Evolutionary conservation across 192 early-diverging fungal species (phyloP), one percentile per base, ranked within the genome.

Genomic region (Backusella tarrabulga): DNA sequence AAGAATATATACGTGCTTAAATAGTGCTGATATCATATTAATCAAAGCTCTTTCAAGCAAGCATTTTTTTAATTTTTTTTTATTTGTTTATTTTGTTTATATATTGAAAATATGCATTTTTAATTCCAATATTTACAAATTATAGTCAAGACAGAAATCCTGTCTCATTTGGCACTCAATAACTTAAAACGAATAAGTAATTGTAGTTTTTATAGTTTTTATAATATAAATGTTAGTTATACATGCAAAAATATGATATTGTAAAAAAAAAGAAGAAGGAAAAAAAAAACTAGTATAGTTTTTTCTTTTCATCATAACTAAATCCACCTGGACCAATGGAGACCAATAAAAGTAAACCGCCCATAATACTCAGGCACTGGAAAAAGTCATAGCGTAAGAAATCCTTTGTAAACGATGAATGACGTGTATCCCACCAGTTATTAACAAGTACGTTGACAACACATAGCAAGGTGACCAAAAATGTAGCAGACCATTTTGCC

Each of bases 311-410:
- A 85, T 98, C 97, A 81, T 97, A 90, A 32, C 94, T 96, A 77
- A 97, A 87, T 67, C 96, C 96, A 71, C 97, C 96, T 34, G 90
- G 91, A 50, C 96, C 97, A 67, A 98, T 89, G 78, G 93, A 97
- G 77, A 95, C 93, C 17, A 99, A 88, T 56, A 99, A 84, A 29
- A 99, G 85, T 77, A 99, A 92, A 44, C 97, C 97, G 42, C 97
- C 97, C 88, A 97, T 91, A 90, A 89, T 96, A 92, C 97, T 92
- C 94, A 99, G 88, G 2, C 94, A 98, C 84, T 99, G 97, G 92
- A 98, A 99, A 83, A 99, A 99, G 85, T 99, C 97, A 83, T 98
- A 99, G 82, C 97, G 94, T 76, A 97, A 91, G 82, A 97, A 99
- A 76, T 98, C 97, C 81, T 92, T 85, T 78, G 93, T 93, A 8